phyloP scores from a whole-genome alignment of 306 rosid genomes.

The Macrotyloma uniflorum region DNA sequence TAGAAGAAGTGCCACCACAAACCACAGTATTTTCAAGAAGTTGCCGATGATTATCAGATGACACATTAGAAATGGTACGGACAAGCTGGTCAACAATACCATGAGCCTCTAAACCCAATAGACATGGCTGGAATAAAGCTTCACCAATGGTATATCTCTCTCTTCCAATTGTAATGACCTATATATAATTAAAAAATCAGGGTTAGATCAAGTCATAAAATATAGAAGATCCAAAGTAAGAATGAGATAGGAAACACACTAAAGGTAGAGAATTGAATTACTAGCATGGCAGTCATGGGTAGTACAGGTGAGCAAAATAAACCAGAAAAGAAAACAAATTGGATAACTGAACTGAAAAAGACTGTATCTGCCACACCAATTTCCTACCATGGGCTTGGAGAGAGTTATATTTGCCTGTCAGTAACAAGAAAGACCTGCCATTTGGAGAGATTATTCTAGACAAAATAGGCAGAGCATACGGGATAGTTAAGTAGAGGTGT shows the following conservation, averaged over 20 bases:
- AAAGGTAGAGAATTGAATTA: not conserved
- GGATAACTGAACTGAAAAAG: not conserved
- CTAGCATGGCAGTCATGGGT: slow-evolving; percentile 6
- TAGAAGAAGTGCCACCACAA: slow-evolving; percentile 91
- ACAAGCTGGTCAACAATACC: slow-evolving; percentile 99
- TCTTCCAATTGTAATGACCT: slow-evolving; percentile 88
- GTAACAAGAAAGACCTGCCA: not conserved
- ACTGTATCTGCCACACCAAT: not conserved
- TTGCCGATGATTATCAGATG: slow-evolving; percentile 95
- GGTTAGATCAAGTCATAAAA: slow-evolving; percentile 20
- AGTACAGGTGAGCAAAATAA: not conserved
- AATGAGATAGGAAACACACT: not conserved
- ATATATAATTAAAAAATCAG: slow-evolving; percentile 17
- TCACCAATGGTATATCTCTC: slow-evolving; percentile 93
- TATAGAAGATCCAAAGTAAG: slow-evolving; percentile 13
- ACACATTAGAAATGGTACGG: slow-evolving; percentile 85
- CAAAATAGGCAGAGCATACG: not conserved
- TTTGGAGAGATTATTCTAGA: not conserved
- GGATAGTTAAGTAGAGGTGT: not conserved
- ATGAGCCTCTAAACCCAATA: slow-evolving; percentile 88
- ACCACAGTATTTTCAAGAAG: slow-evolving; percentile 93
- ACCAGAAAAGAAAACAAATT: not conserved
- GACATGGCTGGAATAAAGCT: slow-evolving; percentile 90
- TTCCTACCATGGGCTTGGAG: not conserved
- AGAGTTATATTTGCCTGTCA: not conserved